Evolutionary conservation across 441 rosid species (phyloP), one percentile per base, ranked within the genome.

Genomic region (Erodium texanum): DNA sequence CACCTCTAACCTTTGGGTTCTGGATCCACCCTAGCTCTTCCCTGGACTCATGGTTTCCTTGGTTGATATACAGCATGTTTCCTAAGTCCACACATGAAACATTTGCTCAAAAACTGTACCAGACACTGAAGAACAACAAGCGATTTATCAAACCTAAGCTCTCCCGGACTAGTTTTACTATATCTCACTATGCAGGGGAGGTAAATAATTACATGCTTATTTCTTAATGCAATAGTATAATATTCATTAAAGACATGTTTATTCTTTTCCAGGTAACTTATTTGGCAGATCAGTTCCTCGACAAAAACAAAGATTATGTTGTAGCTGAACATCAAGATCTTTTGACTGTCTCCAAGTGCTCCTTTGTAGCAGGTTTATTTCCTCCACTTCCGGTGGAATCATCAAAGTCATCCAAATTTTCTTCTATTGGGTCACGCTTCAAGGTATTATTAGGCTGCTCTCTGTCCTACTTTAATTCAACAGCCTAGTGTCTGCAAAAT

Each of bases 131-230:
- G 82, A 90, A 83, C 79, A 82, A 82, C 83, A 93, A 89, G 84
- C 94, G 99, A 62, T 96, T 96, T 76, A 82, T 90, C 79, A 96
- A 96, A 80, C 99, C 99, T 54, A 96, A 96, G 89, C 94, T 96
- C 72, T 96, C 99, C 72, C 96, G 98, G 48, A 96, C 99, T 66
- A 85, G 87, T 83, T 96, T 96, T 81, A 84, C 97, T 24, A 90
- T 96, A 80, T 82, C 93, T 34, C 99, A 96, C 78, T 96, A 96
- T 86, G 99, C 99, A 24, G 99, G 99, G 77, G 99, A 93, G 99
- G 99, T 96, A 75, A 80, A 48, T 62, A 65, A 68, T 64, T 73
- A 48, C 68, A 67, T 73, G 59, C 38, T 61, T 62, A 66, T 23
- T 59, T 65, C 27, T 64, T 68, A 3, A 68, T 56, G 29, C 1